Conservation (phyloP, 2,329 filamentous ascomycete species). For the Stagonosporopsis chrysanthemi region DNA sequence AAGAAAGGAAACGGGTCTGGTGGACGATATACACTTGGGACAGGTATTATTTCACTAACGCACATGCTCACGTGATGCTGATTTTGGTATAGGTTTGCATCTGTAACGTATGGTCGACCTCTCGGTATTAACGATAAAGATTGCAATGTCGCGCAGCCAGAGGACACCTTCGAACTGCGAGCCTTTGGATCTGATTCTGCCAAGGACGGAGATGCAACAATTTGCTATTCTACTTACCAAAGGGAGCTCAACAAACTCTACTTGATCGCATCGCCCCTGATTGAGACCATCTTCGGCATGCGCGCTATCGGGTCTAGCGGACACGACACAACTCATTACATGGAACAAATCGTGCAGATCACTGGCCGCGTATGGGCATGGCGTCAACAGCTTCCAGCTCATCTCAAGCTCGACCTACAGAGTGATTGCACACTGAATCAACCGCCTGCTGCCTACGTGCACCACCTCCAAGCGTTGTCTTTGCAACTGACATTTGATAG, state of each 20-base stretch:
- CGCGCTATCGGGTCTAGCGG: slow-evolving; percentile 16
- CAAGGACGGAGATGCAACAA: background rate
- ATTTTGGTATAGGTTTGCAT: slow-evolving; percentile 42
- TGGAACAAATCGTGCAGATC: slow-evolving; percentile 27
- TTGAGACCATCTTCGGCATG: slow-evolving; percentile 39
- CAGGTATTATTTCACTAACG: background rate
- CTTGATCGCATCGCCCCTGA: slow-evolving; percentile 39
- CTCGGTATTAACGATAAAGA: slow-evolving; percentile 54
- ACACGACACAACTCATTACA: background rate
- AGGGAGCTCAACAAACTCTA: slow-evolving; percentile 41
- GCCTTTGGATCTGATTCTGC: slow-evolving; percentile 25
- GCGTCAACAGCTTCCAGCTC: slow-evolving; percentile 31
- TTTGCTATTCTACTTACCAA: slow-evolving; percentile 28
- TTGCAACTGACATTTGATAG: slow-evolving; percentile 56
- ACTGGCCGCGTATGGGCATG: slow-evolving; percentile 32
- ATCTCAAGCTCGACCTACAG: slow-evolving; percentile 30
- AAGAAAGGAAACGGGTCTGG: slow-evolving; percentile 52
- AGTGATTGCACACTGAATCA: slow-evolving; percentile 27
- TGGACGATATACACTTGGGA: slow-evolving; percentile 56
- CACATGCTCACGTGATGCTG: background rate
- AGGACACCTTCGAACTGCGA: slow-evolving; percentile 44
- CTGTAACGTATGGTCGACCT: slow-evolving; percentile 52
- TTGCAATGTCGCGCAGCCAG: slow-evolving; percentile 48
- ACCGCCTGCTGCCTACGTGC: slow-evolving; percentile 19
- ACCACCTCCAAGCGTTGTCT: slow-evolving; percentile 51